These are phyloP conservation scores for Cephalotrichum gorgonifer DNA, from an alignment of 2,329 filamentous ascomycete genomes.

Conservation along the genomic window DNA sequence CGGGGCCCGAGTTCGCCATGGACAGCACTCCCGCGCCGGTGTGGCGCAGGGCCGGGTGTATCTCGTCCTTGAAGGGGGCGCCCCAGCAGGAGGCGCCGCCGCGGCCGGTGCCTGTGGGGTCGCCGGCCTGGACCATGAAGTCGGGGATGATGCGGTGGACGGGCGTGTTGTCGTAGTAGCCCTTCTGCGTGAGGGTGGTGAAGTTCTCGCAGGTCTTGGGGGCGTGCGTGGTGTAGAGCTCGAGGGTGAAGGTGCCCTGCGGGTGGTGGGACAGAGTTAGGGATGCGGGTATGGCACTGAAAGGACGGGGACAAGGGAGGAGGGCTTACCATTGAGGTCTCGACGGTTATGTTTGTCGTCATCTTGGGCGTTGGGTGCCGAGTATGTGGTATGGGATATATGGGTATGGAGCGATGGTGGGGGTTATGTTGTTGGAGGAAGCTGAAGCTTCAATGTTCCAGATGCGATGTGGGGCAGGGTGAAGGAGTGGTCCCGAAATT, in stretches of 20 bases:
- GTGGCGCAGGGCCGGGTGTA: conserved; percentile 68
- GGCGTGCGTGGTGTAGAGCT: conserved; percentile 84
- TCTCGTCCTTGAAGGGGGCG: conserved; percentile 90
- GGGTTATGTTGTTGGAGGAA: neutral
- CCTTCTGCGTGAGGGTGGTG: conserved; percentile 62
- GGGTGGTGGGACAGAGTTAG: conserved; percentile 1
- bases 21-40: conserved; percentile 87
- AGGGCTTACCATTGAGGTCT: conserved; percentile 68
- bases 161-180: conserved; percentile 78
- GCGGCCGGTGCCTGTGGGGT: conserved; percentile 86
- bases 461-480: too few species aligned
- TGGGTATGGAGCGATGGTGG: neutral
- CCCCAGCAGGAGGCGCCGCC: conserved; percentile 87
- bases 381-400: neutral
- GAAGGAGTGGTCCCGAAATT: too few species aligned
- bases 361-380: conserved; percentile 31
- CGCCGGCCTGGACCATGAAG: conserved; percentile 95
- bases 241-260: conserved; percentile 75
- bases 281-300: neutral
- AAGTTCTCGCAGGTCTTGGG: conserved; percentile 90
- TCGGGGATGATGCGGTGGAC: conserved; percentile 93
- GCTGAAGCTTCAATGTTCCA: neutral
- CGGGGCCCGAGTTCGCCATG: conserved; percentile 91
- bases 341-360: conserved; percentile 69
- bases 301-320: neutral